These are phyloP conservation scores for Thymus quinquecostatus DNA, from an alignment of 257 asterid species.

Conservation along the genomic window DNA sequence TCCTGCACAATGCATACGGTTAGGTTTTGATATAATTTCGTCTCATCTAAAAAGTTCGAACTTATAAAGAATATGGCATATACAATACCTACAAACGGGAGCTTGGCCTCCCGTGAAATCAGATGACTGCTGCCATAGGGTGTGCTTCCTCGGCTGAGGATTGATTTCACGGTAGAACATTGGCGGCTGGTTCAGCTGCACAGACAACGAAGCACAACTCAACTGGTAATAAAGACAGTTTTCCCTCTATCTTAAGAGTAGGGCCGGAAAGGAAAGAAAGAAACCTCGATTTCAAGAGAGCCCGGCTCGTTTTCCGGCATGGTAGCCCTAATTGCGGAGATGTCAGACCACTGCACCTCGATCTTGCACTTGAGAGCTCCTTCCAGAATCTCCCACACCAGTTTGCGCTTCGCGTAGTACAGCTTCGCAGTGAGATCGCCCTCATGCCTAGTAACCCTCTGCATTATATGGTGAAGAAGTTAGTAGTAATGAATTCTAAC, in stretches of 20 bases:
- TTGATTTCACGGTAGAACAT: conserved; percentile 51
- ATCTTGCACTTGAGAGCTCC: conserved; percentile 74
- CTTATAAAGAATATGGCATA: not conserved
- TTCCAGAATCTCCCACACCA: conserved; percentile 80
- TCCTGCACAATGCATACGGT: conserved; percentile 39
- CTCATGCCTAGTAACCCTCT: conserved; percentile 54
- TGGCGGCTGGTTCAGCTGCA: conserved; percentile 66
- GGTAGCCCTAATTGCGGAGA: conserved; percentile 55
- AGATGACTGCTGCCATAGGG: conserved; percentile 58
- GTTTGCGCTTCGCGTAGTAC: conserved; percentile 61
- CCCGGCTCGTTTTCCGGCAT: conserved; percentile 36
- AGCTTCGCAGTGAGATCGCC: conserved; percentile 68
- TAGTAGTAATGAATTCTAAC: not conserved
- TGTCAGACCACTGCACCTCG: conserved; percentile 75
- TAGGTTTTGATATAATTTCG: no score
- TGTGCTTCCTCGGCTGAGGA: conserved; percentile 80
- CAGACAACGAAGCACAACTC: not conserved
- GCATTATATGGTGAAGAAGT: not conserved
- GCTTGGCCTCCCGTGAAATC: conserved; percentile 87
- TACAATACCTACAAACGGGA: conserved; percentile 52
- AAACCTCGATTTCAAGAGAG: conserved; percentile 65
- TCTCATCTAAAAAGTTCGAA: no score
- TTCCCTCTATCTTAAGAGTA: no score
- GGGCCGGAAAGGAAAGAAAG: not conserved
- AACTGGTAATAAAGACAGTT: no score